Conservation (phyloP, 108 stramenopile genomes). For the Pseudonitzschia pungens region DNA sequence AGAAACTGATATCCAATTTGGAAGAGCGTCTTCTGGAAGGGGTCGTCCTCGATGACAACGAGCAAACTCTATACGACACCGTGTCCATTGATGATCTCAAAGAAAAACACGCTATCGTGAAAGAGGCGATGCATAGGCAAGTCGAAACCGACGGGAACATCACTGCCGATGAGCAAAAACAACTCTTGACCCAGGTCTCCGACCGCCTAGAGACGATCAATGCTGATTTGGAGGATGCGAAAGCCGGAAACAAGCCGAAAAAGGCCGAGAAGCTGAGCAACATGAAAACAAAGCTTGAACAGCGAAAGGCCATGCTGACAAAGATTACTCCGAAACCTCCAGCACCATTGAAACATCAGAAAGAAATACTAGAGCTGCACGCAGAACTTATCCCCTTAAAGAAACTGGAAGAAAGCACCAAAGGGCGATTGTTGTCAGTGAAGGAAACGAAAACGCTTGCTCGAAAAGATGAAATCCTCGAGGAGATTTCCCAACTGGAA, state of each 20-base stretch:
- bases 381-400: slow-evolving; percentile 62
- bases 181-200: slow-evolving; percentile 59
- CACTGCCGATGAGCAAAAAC: slow-evolving; percentile 51
- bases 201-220: slow-evolving; percentile 55
- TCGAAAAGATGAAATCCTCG: slow-evolving; percentile 69
- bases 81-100: slow-evolving; percentile 55
- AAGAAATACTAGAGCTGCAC: slow-evolving; percentile 57
- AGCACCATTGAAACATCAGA: slow-evolving; percentile 58
- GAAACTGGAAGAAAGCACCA: slow-evolving; percentile 58
- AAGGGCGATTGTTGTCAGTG: slow-evolving; percentile 65
- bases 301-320: slow-evolving; percentile 52
- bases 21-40: slow-evolving; percentile 83
- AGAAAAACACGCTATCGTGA: slow-evolving; percentile 59
- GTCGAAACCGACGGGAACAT: slow-evolving; percentile 65
- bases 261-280: slow-evolving; percentile 45
- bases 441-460: slow-evolving; percentile 73
- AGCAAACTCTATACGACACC: slow-evolving; percentile 85
- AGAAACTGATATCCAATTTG: slow-evolving; percentile 43
- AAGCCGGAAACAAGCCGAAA: slow-evolving; percentile 59
- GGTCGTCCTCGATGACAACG: slow-evolving; percentile 63
- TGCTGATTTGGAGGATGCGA: slow-evolving; percentile 56
- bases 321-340: slow-evolving; percentile 40
- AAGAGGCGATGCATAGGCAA: slow-evolving; percentile 63
- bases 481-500: slow-evolving; percentile 68
- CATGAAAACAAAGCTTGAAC: slow-evolving; percentile 48